Conservation (phyloP, 108 stramenopile species). For the Nitzschia putrida region DNA sequence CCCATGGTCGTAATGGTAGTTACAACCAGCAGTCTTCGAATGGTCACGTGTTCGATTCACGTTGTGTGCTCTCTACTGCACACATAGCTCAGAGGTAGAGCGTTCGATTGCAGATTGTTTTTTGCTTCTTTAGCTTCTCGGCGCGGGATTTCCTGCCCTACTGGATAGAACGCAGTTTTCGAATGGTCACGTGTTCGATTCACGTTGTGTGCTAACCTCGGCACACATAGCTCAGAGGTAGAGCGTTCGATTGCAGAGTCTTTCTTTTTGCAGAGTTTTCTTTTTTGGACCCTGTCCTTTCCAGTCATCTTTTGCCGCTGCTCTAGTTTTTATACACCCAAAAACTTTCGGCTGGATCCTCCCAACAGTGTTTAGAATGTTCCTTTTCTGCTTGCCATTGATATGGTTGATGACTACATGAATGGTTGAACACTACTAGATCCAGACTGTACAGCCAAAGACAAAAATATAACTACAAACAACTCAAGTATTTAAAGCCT, state of each 20-base stretch:
- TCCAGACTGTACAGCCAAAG: too few relatives aligned
- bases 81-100: constrained; percentile 22
- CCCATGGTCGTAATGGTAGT: neutral
- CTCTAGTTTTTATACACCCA: too few relatives aligned
- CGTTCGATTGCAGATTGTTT: constrained; percentile 21
- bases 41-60: constrained; percentile 26
- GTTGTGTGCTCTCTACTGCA: constrained; percentile 1
- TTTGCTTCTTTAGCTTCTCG: constrained; percentile 6
- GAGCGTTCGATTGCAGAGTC: constrained; percentile 30
- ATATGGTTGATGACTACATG: too few relatives aligned
- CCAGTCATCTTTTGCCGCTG: too few relatives aligned
- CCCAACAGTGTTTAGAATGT: too few relatives aligned
- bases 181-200: constrained; percentile 33
- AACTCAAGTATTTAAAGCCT: too few relatives aligned
- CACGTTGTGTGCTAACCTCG: constrained; percentile 16
- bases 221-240: constrained; percentile 34
- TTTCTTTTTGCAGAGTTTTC: constrained; percentile 6
- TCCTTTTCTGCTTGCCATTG: too few relatives aligned
- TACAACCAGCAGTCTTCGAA: constrained; percentile 6
- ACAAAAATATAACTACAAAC: neutral
- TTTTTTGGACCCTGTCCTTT: too few relatives aligned
- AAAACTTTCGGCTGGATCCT: too few relatives aligned
- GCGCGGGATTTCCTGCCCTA: too few relatives aligned
- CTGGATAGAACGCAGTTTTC: too few relatives aligned
- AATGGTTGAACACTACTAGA: too few relatives aligned